Base-by-base conservation (phyloP, 768 basidiomycete species). In the Mycena polygramma region DNA sequence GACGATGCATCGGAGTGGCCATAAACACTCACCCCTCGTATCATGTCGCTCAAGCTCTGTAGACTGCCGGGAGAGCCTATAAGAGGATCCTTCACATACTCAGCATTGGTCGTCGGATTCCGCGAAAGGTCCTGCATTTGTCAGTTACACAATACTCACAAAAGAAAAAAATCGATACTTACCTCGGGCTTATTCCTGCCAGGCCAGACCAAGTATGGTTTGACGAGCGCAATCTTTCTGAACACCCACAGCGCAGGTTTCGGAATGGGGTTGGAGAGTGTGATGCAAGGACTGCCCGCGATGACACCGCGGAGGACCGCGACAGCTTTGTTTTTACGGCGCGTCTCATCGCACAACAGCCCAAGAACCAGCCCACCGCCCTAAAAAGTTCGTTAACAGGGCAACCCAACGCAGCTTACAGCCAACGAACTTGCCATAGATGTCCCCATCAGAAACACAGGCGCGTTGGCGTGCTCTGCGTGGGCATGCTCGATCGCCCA, bases 361-460 rank as follows among this genome's bases (percentile, higher is more conserved):
- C 81, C 82, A 20, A 87, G 79, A 70, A 80, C 35, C 82, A 66
- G 63, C 5, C 72, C 84, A 19, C 87, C 87, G 3, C 88, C 86
- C 87, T 88, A n/a, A 10, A 4, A 35, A 49, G 9, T 14, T 22
- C 22, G 20, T 49, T 11, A n/a, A n/a, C n/a, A n/a, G n/a, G n/a
- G n/a, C n/a, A n/a, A n/a, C n/a, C n/a, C n/a, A n/a, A n/a, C n/a
- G n/a, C n/a, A n/a, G n/a, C n/a, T n/a, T n/a, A n/a, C n/a, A 26
- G 13, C 30, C 51, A 39, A 36, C 15, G 11, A 20, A 39, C 84
- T 9, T 57, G 87, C 86, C 85, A 86, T 86, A 0, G 86, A 87
- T 63, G 84, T 82, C 5, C 87, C 88, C 74, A 86, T 85, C 37
- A 89, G 72, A 73, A 89, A 87, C 36, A 88, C 60, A 19, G 88